Conservation (phyloP, 805 yeast species). For the Myxozyma mucilagina region DNA sequence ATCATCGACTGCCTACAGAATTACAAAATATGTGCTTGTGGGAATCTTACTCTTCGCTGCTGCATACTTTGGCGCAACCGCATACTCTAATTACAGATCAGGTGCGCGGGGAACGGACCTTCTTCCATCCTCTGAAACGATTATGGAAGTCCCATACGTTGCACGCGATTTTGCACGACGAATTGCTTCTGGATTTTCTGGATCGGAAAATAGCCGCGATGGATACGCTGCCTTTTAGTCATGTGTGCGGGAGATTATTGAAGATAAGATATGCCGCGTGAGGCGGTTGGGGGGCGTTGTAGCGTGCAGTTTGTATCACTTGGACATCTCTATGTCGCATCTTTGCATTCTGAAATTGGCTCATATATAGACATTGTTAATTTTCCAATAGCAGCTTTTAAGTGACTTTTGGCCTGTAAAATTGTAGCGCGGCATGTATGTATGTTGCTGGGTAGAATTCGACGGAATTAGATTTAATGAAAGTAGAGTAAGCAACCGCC, state of each 20-base stretch:
- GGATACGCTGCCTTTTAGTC: constrained; percentile 88
- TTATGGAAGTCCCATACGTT: constrained; percentile 59
- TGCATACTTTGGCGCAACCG: constrained; percentile 54
- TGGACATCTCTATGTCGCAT: too few species aligned
- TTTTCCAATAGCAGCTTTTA: too few species aligned
- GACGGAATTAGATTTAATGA: too few species aligned
- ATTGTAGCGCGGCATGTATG: too few species aligned
- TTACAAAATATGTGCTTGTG: constrained; percentile 80
- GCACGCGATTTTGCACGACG: constrained; percentile 49
- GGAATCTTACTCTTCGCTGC: constrained; percentile 14
- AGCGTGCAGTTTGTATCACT: too few species aligned
- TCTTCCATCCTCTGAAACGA: constrained; percentile 44
- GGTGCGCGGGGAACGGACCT: constrained; percentile 63
- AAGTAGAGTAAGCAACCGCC: too few species aligned
- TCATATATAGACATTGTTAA: too few species aligned
- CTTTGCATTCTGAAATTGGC: too few species aligned
- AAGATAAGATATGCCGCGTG: not conserved
- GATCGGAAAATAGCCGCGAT: constrained; percentile 59
- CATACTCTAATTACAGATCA: constrained; percentile 70
- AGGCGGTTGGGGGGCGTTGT: not conserved
- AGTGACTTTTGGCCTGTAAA: too few species aligned
- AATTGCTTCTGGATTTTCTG: constrained; percentile 65
- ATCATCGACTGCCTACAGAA: constrained; percentile 66
- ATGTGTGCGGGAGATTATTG: not conserved
- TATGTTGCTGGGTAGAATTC: too few species aligned